Base-by-base conservation (phyloP, 345 rosid species). In the Isatis tinctoria region DNA sequence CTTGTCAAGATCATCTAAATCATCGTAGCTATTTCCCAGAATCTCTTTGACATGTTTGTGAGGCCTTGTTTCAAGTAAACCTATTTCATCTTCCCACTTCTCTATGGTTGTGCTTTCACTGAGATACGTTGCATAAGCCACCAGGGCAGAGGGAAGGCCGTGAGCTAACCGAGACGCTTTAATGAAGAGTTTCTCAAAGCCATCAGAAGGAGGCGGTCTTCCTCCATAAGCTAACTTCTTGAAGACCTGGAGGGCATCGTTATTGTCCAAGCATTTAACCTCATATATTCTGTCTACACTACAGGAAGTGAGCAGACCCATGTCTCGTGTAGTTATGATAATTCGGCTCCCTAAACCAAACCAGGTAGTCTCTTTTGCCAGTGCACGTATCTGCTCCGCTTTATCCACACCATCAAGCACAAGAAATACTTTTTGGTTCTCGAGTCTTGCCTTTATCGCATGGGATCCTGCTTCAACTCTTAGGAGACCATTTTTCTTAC, bases 141-240 rank as follows among this genome's bases (percentile, higher is more conserved):
- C 51, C 22, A 84, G 73, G 39, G 82, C 80, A 16, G 78, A 47
- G 0, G 82, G 87, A 40, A 79, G 32, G 0, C 85, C 81, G 1
- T 65, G 22, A 41, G 72, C 77, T 8, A 73, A 53, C 47, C 10
- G 7, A 7, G 73, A 48, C 0, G 78, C 68, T 4, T 14, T 16
- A 2, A 60, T 22, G 5, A 70, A 49, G 5, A 74, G n/a, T 20
- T 52, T 6, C 36, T 53, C 40, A 16, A 20, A n/a, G 0, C 9
- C 62, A 37, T 39, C 20, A 3, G 14, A 18, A 11, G 41, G 17
- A 3, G 79, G 76, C 6, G 8, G 24, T 57, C 22, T 10, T 67
- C 59, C 63, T n/a, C 28, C 13, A 11, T 6, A 54, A 54, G 10
- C 51, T 2, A 4, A 26, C 0, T 13, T 2, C 37, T 18, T 1